Percentiles rank a stretch among this genome's conserved stretches.
These are phyloP conservation scores for Trametes sanguinea DNA, from an alignment of 768 basidiomycete genomes.

Conservation along the genomic window DNA sequence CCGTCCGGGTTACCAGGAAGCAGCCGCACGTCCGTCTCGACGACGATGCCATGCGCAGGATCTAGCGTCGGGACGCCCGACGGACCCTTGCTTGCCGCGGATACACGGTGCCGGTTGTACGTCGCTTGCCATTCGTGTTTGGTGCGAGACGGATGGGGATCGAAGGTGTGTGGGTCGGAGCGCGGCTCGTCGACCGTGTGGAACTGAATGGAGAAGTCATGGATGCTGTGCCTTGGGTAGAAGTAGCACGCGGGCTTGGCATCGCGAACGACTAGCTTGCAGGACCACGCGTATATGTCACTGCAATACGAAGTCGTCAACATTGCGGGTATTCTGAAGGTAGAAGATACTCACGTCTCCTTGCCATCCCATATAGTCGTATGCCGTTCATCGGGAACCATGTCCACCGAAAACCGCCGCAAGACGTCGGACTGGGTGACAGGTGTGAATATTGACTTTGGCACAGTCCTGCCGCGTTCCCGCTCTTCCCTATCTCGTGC, in stretches of 20 bases:
- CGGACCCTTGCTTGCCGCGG: not conserved
- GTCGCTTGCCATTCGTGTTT: constrained; percentile 7
- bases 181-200: constrained; percentile 11
- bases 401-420: constrained; percentile 12
- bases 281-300: constrained; percentile 20
- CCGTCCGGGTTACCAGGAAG: constrained; percentile 6
- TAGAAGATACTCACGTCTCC: constrained; percentile 5
- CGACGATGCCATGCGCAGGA: constrained; percentile 12
- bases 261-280: constrained; percentile 16
- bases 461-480: not conserved
- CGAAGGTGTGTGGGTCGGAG: constrained; percentile 6
- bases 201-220: constrained; percentile 20
- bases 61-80: constrained; percentile 3
- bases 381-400: constrained; percentile 13
- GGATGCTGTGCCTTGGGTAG: constrained; percentile 12
- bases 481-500: constrained; percentile 1
- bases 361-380: constrained; percentile 19
- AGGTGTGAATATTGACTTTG: not conserved
- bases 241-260: constrained; percentile 12
- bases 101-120: constrained; percentile 4
- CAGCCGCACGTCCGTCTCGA: constrained; percentile 8
- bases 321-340: not conserved
- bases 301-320: not conserved
- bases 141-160: not conserved
- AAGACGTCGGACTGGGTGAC: not conserved